Conservation (phyloP, 192 early-diverging fungal species). For the Podochytrium sp. region DNA sequence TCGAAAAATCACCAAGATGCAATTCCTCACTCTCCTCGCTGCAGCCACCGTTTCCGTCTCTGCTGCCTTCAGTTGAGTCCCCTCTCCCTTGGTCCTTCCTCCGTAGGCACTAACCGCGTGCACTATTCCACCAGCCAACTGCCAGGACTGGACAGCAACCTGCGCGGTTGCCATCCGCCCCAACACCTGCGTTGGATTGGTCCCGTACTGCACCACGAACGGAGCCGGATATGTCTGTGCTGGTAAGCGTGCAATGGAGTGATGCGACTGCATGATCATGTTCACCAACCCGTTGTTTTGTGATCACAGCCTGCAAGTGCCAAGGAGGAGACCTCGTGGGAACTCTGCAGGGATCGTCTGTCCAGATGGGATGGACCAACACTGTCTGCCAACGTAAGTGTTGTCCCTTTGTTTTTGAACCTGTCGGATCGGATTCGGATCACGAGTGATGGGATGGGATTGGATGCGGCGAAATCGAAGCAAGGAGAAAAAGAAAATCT, state of each 20-base stretch:
- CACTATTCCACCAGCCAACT: too few relatives aligned
- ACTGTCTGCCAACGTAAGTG: not conserved
- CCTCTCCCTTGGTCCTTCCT: too few relatives aligned
- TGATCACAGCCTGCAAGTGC: slow-evolving; percentile 10
- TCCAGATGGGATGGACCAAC: not conserved
- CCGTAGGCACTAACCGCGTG: too few relatives aligned
- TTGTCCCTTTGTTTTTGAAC: not conserved
- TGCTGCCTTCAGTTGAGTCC: not conserved
- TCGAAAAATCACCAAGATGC: not conserved
- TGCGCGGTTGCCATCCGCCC: not conserved
- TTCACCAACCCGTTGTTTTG: too few relatives aligned
- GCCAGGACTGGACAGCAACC: not conserved
- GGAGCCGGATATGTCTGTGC: slow-evolving; percentile 1
- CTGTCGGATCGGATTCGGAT: not conserved
- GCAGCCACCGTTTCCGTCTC: not conserved
- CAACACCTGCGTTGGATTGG: slow-evolving; percentile 7
- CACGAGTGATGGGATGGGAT: not conserved
- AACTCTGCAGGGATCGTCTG: not conserved
- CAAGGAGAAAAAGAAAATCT: not conserved
- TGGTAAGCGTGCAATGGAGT: too few relatives aligned
- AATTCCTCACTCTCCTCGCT: not conserved
- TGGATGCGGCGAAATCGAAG: not conserved
- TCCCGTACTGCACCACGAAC: not conserved
- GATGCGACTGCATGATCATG: too few relatives aligned
- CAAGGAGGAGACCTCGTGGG: not conserved